phyloP scores from a whole-genome alignment of 495 filamentous ascomycete species.

The Hyphodiscus hymeniophilus region DNA sequence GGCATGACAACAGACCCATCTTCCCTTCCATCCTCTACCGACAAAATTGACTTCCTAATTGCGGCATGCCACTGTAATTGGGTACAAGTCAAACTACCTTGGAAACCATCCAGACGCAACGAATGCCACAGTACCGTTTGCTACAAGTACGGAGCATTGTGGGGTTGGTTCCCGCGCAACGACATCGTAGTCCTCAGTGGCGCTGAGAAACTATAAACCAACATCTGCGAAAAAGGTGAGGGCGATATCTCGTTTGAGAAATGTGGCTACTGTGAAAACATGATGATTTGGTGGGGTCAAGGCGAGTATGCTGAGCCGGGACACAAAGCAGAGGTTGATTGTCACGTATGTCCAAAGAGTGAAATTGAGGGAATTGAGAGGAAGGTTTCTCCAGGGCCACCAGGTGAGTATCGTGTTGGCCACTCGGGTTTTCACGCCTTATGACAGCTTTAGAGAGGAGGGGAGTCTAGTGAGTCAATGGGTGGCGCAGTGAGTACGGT shows the following conservation, averaged over 20 bases:
- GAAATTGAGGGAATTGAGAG: constrained; percentile 6
- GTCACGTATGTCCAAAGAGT: constrained; percentile 4
- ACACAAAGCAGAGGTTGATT: constrained; percentile 11
- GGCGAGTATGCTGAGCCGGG: constrained; percentile 1
- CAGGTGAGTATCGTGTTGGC: background rate
- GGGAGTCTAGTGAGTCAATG: too few relatives aligned
- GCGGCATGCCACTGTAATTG: constrained; percentile 13
- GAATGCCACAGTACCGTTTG: constrained; percentile 17
- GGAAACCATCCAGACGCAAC: constrained; percentile 2
- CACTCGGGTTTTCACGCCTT: too few relatives aligned
- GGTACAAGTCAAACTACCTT: constrained; percentile 5
- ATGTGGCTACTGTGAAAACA: constrained; percentile 14
- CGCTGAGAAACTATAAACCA: background rate
- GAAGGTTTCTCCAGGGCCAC: background rate
- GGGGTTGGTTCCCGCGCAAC: constrained; percentile 12
- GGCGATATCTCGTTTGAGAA: constrained; percentile 12
- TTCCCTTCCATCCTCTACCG: too few relatives aligned
- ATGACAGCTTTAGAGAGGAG: too few relatives aligned
- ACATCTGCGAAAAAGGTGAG: constrained; percentile 5
- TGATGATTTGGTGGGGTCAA: constrained; percentile 12
- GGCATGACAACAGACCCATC: too few relatives aligned
- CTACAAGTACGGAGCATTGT: constrained; percentile 19
- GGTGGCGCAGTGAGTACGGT: too few relatives aligned
- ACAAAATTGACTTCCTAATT: background rate
- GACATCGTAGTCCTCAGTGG: constrained; percentile 3